Base-by-base conservation (phyloP, 805 yeast species). In the Cyberlindnera xylosilytica region DNA sequence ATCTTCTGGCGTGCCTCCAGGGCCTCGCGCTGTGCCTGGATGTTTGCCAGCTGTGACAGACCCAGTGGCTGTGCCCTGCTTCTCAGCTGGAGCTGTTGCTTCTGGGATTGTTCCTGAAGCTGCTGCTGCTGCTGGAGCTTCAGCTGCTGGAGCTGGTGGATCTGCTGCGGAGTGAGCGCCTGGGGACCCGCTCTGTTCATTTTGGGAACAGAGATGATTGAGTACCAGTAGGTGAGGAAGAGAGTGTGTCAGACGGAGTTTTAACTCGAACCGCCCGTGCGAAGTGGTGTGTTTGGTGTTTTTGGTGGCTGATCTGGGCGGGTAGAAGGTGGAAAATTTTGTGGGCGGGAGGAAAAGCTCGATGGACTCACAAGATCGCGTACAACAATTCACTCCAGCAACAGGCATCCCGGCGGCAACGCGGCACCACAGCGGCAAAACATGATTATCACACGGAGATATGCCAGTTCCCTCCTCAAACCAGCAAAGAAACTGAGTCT, bases 1-100 rank as follows among this genome's bases (percentile, higher is more conserved):
- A 79, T 70, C 49, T 72, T 71, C n/a, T 65, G 70, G 43, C 76
- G 65, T 16, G 76, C 73, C 6, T 61, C 47, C 12, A 47, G 57
- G 1, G 60, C 60, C 30, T 53, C 58, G 13, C 51, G 52, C 28
- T 40, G 53, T 17, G 46, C 50, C 27, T 46, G 52, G 33, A 47
- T 42, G 29, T 36, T 46, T 24, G 39, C 54, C 49, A 45, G 40
- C 31, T 48, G 51, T 6, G 48, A 41, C 9, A 34, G 29, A 6
- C 41, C 43, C 23, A 45, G 44, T 11, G 50, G 55, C 35, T 41
- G 43, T 8, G 36, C 38, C 28, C 40, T 35, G 38, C 37, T 36
- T 29, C 42, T 30, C 22, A 34, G 42, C 32, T 45, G 38, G 24
- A 30, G 41, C 24, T 43, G 46, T 31, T 46, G 49, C 8, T 37